phyloP scores from a whole-genome alignment of 2,329 filamentous ascomycete genomes.

The Trichoderma citrinoviride region DNA sequence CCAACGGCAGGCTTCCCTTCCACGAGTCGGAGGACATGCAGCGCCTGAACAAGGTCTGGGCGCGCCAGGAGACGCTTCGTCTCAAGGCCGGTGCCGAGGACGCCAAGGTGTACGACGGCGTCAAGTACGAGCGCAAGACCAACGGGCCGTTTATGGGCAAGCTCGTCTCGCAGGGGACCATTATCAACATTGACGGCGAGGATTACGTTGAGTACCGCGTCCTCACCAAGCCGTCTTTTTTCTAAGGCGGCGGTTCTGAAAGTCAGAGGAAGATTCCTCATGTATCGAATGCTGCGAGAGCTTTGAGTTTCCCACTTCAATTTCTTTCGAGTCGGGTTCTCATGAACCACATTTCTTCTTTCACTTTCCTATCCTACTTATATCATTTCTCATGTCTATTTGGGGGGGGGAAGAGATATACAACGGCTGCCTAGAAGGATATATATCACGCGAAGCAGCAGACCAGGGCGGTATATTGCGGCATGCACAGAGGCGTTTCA shows the following conservation, averaged over 20 bases:
- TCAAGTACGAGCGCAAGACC: constrained; percentile 62
- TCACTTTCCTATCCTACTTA: not conserved
- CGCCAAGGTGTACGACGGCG: constrained; percentile 55
- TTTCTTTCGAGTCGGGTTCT: not conserved
- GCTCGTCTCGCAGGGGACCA: constrained; percentile 59
- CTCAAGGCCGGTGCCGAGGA: constrained; percentile 47
- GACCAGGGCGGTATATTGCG: not conserved
- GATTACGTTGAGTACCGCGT: constrained; percentile 67
- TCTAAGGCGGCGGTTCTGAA: constrained; percentile 35
- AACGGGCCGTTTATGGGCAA: constrained; percentile 61
- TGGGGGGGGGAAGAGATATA: constrained; percentile 11
- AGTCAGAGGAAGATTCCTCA: not conserved
- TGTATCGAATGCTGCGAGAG: not conserved
- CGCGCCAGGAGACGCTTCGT: constrained; percentile 49
- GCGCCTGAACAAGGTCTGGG: constrained; percentile 56
- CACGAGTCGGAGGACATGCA: constrained; percentile 50
- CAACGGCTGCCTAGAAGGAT: not conserved
- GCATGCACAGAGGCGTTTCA: constrained; percentile 1
- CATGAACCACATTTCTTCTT: not conserved
- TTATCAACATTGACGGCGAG: constrained; percentile 64
- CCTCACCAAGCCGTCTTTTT: constrained; percentile 61
- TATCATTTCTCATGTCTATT: not conserved
- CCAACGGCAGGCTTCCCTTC: constrained; percentile 38
- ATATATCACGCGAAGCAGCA: not conserved
- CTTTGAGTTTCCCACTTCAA: not conserved